Conservation (phyloP, 495 filamentous ascomycete species). For the Ascobolus immersus region DNA sequence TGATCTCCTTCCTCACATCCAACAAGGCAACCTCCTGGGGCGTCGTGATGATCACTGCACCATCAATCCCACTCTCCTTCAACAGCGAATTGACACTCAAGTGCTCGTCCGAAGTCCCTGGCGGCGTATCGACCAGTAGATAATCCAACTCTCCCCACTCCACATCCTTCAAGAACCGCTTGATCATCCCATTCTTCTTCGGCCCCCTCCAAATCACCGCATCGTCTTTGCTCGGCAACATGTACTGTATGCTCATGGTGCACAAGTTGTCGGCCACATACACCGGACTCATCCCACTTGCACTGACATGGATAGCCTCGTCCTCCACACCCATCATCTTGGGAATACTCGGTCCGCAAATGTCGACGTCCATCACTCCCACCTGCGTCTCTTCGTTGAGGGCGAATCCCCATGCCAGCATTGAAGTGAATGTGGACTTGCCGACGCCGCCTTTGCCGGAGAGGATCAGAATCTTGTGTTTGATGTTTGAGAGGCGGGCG, state of each 20-base stretch:
- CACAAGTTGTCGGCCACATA: slow-evolving; percentile 80
- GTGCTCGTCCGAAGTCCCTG: slow-evolving; percentile 86
- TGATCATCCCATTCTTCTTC: slow-evolving; percentile 96
- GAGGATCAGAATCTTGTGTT: slow-evolving; percentile 75
- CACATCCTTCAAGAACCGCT: slow-evolving; percentile 89
- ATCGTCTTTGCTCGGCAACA: slow-evolving; percentile 77
- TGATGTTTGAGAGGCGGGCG: slow-evolving; percentile 49
- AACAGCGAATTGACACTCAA: slow-evolving; percentile 69
- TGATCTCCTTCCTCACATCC: slow-evolving; percentile 87
- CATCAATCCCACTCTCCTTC: slow-evolving; percentile 71
- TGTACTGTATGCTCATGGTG: slow-evolving; percentile 92
- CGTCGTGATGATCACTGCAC: slow-evolving; percentile 78
- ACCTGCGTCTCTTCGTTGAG: slow-evolving; percentile 42
- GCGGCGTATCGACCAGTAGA: slow-evolving; percentile 79
- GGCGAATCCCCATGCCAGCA: slow-evolving; percentile 72
- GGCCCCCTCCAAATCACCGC: slow-evolving; percentile 92
- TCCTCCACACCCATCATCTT: slow-evolving; percentile 94
- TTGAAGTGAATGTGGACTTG: slow-evolving; percentile 70
- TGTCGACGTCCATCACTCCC: slow-evolving; percentile 90
- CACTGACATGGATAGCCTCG: slow-evolving; percentile 73
- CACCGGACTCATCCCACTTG: slow-evolving; percentile 64
- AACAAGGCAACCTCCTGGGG: slow-evolving; percentile 83
- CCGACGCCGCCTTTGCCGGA: slow-evolving; percentile 93
- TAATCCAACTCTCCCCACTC: slow-evolving; percentile 92
- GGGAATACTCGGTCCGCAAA: slow-evolving; percentile 79